Evolutionary conservation across 2,329 filamentous ascomycete species (phyloP).

Genomic region (Monilinia fructicola): DNA sequence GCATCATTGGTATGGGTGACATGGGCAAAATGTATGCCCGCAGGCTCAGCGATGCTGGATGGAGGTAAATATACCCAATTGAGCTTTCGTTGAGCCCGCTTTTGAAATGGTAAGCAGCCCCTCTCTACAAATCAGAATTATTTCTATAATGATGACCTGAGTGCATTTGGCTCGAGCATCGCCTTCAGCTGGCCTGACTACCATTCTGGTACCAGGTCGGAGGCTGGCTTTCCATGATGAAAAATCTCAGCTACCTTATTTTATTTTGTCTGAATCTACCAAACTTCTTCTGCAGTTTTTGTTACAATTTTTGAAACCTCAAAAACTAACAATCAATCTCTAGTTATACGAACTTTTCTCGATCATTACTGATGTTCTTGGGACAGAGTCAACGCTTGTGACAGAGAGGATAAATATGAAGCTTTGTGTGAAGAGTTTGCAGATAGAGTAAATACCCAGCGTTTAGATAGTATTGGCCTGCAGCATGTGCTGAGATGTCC

Average conservation of each 20-base stretch:
- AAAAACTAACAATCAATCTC: constrained; percentile 34
- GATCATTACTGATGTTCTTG: constrained; percentile 14
- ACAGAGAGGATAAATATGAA: constrained; percentile 86
- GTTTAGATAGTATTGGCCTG: constrained; percentile 39
- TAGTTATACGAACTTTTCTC: background rate
- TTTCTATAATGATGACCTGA: constrained; percentile 90
- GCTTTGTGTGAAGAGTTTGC: constrained; percentile 77
- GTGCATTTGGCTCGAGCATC: constrained; percentile 99
- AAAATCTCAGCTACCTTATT: constrained; percentile 98
- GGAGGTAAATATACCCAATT: constrained; percentile 69
- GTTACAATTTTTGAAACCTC: constrained; percentile 21
- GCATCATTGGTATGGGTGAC: constrained; percentile 98
- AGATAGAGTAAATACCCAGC: constrained; percentile 71
- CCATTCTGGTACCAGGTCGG: constrained; percentile 72
- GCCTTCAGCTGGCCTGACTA: constrained; percentile 59
- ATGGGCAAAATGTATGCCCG: constrained; percentile 99
- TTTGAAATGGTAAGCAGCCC: constrained; percentile 36
- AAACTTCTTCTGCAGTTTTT: constrained; percentile 24
- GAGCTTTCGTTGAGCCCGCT: constrained; percentile 40
- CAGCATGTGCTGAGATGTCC: constrained; percentile 42
- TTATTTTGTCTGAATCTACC: constrained; percentile 73
- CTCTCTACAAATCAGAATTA: constrained; percentile 36
- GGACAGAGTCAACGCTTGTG: constrained; percentile 87
- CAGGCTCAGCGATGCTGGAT: constrained; percentile 84
- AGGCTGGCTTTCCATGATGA: constrained; percentile 88